Base-by-base conservation (phyloP, 202 grass and related monocot genomes). In the Carex arenaria region DNA sequence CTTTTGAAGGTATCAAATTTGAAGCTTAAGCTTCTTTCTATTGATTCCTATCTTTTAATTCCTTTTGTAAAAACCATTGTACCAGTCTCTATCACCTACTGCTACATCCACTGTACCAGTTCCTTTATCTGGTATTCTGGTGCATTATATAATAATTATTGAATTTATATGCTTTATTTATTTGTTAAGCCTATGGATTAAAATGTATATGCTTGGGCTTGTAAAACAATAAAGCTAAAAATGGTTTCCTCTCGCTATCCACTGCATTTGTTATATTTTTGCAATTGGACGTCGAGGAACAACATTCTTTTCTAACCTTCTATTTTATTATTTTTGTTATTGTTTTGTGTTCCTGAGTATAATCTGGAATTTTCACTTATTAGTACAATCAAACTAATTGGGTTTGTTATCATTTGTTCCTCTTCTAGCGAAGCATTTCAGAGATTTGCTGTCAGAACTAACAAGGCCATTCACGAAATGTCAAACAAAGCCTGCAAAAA, bases 261-360 rank as follows among this genome's bases (percentile, higher is more conserved):
- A 0, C 49, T 80, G 84, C 82, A 82, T 84, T 60, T 54, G 63
- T 78, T 9, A 18, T 83, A 75, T 17, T 93, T 87, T 86, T 87
- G 84, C 66, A 82, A 47, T 73, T 89, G 90, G 90, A 91, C 81
- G 52, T 91, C 4, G 90, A 90, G 89, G 83, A 89, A 85, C 81
- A 87, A 93, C 11, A 93, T 91, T 84, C 12, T 79, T 75, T 17
- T 57, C 36, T 18, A 30, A 75, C 1, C 15, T 15, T 23, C 8
- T 74, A 28, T 32, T 56, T 76, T 15, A 3, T 76, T 56, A 32
- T 19, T 73, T 72, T 23, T 52, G 20, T 26, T 76, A 36, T 34
- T 3, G 7, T 76, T 52, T 76, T 31, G 43, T 76, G 28, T 17
- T 56, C 51, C 12, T 26, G 26, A 34, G 2, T 51, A 56, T 13